Conservation (phyloP, 106 monocot species). For the Allium fistulosum region DNA sequence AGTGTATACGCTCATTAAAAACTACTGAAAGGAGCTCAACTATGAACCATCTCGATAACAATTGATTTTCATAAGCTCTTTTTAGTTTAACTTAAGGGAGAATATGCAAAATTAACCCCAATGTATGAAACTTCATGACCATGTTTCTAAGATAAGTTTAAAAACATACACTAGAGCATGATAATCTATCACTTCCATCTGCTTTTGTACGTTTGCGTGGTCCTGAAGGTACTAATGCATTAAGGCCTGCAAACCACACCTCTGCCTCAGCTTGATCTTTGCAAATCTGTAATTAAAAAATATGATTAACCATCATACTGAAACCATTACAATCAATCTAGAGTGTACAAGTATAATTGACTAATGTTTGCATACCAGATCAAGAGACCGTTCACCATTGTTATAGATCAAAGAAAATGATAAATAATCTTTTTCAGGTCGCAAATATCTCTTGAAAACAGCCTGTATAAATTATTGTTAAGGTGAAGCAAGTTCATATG, state of each 20-base stretch:
- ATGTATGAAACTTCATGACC: too few species aligned
- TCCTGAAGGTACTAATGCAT: constrained; percentile 30
- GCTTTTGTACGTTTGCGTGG: constrained; percentile 11
- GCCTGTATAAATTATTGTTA: constrained; percentile 17
- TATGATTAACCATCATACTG: background rate
- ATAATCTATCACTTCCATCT: constrained; percentile 21
- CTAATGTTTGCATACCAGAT: constrained; percentile 32
- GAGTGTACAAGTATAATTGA: background rate
- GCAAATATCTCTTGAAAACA: constrained; percentile 47
- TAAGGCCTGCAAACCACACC: constrained; percentile 55
- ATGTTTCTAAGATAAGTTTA: background rate
- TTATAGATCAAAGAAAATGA: constrained; percentile 62
- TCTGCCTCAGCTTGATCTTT: constrained; percentile 62
- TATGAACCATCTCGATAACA: background rate
- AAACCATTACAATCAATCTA: background rate
- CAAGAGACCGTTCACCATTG: constrained; percentile 47
- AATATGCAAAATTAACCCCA: too few species aligned
- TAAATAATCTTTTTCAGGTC: constrained; percentile 58
- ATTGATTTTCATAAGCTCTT: too few species aligned
- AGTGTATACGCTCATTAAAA: too few species aligned
- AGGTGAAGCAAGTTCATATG: too few species aligned
- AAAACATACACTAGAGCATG: constrained; percentile 41
- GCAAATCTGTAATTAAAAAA: constrained; percentile 36
- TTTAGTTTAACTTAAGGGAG: too few species aligned
- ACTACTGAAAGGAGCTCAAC: background rate